Base-by-base conservation (phyloP, 108 stramenopile species). In the Skeletonema grethae region DNA sequence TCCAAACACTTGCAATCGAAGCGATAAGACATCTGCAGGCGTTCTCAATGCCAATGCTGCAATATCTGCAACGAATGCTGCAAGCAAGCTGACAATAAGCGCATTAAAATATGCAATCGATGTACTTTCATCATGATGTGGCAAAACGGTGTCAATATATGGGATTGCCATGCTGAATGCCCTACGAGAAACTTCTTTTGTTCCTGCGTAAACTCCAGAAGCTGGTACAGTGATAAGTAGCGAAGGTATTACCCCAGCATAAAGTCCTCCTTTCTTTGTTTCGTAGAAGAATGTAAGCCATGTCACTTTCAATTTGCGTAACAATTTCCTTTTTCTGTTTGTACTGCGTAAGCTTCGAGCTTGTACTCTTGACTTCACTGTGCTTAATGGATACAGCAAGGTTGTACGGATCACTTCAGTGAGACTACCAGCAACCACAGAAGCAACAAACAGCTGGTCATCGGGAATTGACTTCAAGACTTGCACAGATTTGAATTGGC, bases 121-220 rank as follows among this genome's bases (percentile, higher is more conserved):
- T 24, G 66, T 59, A 24, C 16, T 35, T 13, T 34, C 72, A 22
- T 72, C 57, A 11, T 20, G 34, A 11, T 20, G 34, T 36, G 35
- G 58, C 11, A 66, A 60, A 0, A 73, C 20, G 16, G 32, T 45
- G 2, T 57, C 20, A 25, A 80, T 18, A 5, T 45, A 32, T 22
- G 55, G 45, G 15, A 84, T 69, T 10, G 77, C 79, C 63, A 76
- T 77, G 13, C 69, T 63, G n/a, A 95, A 61, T 25, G 73, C 57
- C 41, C 91, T 77, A 55, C 84, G 83, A 13, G 83, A 75, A 25
- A 95, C 85, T 56, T 95, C 94, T 48, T 88, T 84, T 16, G 86
- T 79, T 10, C 94, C 94, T 50, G 85, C 89, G 53, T 90, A 95
- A 25, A 91, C 76, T 5, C 94, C 94, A 20, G 91, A 90, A 5